These are phyloP conservation scores for Gaertneriomyces sp. DNA, from an alignment of 192 early-diverging fungal species.

Conservation along the genomic window DNA sequence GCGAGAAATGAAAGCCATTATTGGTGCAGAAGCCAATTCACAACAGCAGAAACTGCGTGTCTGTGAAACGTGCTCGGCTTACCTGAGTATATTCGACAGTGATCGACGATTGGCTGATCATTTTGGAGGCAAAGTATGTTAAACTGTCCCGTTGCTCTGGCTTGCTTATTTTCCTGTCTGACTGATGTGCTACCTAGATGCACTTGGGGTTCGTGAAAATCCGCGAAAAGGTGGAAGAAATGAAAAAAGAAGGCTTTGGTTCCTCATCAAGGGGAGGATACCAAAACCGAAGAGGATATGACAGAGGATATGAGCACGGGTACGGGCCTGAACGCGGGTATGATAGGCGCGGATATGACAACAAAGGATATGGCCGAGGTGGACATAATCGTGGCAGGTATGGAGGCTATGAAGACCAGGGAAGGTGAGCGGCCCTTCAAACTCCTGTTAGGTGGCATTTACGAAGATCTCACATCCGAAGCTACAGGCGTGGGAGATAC, in stretches of 20 bases:
- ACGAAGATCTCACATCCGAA: background rate
- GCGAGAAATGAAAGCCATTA: slow-evolving; percentile 41
- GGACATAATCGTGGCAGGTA: background rate
- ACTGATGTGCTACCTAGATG: slow-evolving; percentile 31
- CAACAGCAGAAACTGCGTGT: slow-evolving; percentile 57
- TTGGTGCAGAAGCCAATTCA: slow-evolving; percentile 36
- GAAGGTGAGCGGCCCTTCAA: background rate
- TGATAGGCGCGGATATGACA: slow-evolving; percentile 7
- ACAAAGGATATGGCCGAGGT: background rate
- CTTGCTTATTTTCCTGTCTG: background rate
- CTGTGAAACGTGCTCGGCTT: slow-evolving; percentile 54
- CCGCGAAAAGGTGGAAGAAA: slow-evolving; percentile 48
- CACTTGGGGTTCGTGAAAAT: slow-evolving; percentile 53
- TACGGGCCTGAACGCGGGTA: background rate
- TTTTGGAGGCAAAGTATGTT: slow-evolving; percentile 45
- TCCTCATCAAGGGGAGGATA: slow-evolving; percentile 14
- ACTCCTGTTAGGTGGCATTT: background rate
- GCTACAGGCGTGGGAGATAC: slow-evolving; percentile 3
- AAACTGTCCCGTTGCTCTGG: background rate
- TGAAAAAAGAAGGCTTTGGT: slow-evolving; percentile 29
- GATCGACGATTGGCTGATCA: slow-evolving; percentile 43
- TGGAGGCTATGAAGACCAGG: slow-evolving; percentile 10
- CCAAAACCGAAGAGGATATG: slow-evolving; percentile 15
- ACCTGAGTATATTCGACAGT: slow-evolving; percentile 49
- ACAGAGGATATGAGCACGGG: slow-evolving; percentile 1